Conservation (phyloP, 2,329 filamentous ascomycete genomes). For the Eutypa lata region DNA sequence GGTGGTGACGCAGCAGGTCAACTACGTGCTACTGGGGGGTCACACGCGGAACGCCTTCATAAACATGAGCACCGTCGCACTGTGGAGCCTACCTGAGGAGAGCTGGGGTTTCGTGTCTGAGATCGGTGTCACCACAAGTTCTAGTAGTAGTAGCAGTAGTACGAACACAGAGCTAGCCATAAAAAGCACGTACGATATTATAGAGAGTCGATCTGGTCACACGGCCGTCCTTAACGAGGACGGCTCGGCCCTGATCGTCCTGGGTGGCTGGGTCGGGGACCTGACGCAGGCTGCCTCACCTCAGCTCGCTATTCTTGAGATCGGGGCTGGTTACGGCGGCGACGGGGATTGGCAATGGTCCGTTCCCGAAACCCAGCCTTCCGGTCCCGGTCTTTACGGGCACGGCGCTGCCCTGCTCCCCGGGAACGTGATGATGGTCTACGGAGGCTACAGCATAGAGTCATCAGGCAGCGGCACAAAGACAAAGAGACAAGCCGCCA, state of each 20-base stretch:
- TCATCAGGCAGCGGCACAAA: constrained; percentile 25
- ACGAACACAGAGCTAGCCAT: constrained; percentile 55
- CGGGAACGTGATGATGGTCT: constrained; percentile 66
- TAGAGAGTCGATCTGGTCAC: constrained; percentile 86
- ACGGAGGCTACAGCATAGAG: constrained; percentile 57
- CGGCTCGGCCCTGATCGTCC: constrained; percentile 71
- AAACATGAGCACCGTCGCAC: constrained; percentile 87
- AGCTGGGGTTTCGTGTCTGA: constrained; percentile 75
- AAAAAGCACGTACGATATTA: constrained; percentile 36
- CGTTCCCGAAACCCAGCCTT: constrained; percentile 52
- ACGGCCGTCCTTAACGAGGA: constrained; percentile 78
- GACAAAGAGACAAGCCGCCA: constrained; percentile 32
- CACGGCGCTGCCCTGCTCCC: constrained; percentile 62
- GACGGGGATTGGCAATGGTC: constrained; percentile 71
- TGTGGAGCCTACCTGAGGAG: constrained; percentile 83
- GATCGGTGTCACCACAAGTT: constrained; percentile 45
- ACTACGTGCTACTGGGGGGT: constrained; percentile 79
- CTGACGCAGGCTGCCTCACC: constrained; percentile 72
- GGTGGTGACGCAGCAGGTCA: constrained; percentile 67
- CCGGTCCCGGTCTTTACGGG: constrained; percentile 52
- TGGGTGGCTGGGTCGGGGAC: constrained; percentile 92
- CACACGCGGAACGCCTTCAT: constrained; percentile 82
- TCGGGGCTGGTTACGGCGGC: constrained; percentile 72
- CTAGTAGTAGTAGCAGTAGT: constrained; percentile 27
- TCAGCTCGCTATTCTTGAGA: constrained; percentile 72